Evolutionary conservation across 345 rosid species (phyloP).

Genomic region (Euphorbia lathyris): DNA sequence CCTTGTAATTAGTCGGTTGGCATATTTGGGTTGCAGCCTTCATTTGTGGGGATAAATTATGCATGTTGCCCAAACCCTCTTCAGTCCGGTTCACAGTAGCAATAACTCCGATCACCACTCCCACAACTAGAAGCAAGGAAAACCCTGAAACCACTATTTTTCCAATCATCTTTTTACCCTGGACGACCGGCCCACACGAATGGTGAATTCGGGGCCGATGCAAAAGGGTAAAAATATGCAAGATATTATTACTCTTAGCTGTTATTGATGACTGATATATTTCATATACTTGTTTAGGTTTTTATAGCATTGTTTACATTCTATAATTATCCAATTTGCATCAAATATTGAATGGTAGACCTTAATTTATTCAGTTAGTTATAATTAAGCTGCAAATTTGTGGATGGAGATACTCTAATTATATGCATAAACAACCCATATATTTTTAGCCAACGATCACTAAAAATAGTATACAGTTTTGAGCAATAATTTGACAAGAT

Average conservation of each 20-base stretch:
- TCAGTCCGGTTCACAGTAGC: slow-evolving; percentile 6
- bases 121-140: slow-evolving; percentile 26
- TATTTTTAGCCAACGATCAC: not conserved
- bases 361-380: not conserved
- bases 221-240: not conserved
- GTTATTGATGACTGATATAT: not conserved
- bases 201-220: not conserved
- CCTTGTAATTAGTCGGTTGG: slow-evolving; percentile 27
- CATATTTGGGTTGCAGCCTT: slow-evolving; percentile 27
- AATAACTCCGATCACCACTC: slow-evolving; percentile 21
- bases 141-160: slow-evolving; percentile 25
- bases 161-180: slow-evolving; percentile 13
- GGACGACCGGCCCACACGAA: slow-evolving; percentile 2
- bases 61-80: not conserved
- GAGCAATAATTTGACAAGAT: not conserved
- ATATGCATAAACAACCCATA: not conserved
- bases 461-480: not conserved
- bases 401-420: not conserved
- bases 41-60: slow-evolving; percentile 20
- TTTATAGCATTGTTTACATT: not conserved
- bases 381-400: not conserved
- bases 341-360: not conserved
- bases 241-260: not conserved
- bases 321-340: not conserved
- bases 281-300: not conserved